Evolutionary conservation across 768 basidiomycete species (phyloP), one percentile per base, ranked within the genome.

Genomic region (Lentinula guzmanii): DNA sequence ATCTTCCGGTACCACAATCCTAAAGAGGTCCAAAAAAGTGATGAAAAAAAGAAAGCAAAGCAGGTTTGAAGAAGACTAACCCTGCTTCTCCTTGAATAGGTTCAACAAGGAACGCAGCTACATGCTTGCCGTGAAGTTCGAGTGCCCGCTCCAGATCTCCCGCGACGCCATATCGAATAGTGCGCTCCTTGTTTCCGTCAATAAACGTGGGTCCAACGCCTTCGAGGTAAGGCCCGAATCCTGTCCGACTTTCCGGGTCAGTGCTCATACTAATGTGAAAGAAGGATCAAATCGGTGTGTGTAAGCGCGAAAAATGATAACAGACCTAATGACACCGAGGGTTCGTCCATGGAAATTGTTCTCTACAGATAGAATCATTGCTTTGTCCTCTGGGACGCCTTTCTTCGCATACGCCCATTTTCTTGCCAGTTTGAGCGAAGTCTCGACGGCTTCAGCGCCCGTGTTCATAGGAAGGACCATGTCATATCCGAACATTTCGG

Each of bases 1-100:
- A 7, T 82, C 80, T 1, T 89, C 87, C 0, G 97, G 97, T 10
- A 98, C 91, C 62, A 98, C 86, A 66, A 99, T 96, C 10, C 95
- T 94, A 68, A 39, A 8, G 42, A 57, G 10, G 15, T 37, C n/a
- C 10, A 60, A 10, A 15, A 45, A 50, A 45, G 53, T 48, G 9
- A 51, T 11, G 24, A 21, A 33, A 53, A 53, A 10, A 28, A 28
- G 21, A 15, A 18, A 56, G 41, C 43, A 8, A 28, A 28, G 3
- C 52, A 39, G 65, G 33, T 53, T 35, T 5, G 28, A 21, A 7
- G 46, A 59, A n/a, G 15, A 77, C 90, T 50, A 71, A 93, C 92
- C 94, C 95, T 16, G 96, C 96, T 75, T 98, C 96, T n/a, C 96
- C 96, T 72, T 99, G 97, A 64, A 99, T 98, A 5, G 97, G 97